Evolutionary conservation across 371 early-diverging fungal species (phyloP), one percentile per base, ranked within the genome.

Genomic region (Zancudomyces culisetae): DNA sequence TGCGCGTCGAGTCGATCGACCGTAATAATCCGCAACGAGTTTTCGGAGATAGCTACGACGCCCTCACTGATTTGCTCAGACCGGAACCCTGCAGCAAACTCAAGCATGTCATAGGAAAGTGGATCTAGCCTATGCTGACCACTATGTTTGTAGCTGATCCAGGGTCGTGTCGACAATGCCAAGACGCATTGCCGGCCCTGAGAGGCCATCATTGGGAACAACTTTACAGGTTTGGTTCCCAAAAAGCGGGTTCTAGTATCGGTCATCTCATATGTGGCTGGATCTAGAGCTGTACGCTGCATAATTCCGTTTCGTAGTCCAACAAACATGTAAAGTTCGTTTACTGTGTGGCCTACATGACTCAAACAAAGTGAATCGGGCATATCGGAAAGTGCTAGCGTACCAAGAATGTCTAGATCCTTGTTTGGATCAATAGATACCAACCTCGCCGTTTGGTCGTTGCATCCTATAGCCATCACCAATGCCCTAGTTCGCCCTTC

Each of bases 41-140:
- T 88, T 27, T 83, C 87, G 0, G 87, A 72, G 43, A 96, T 78
- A 2, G 87, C 85, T 0, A 90, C 92, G 12, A 95, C 72, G 28
- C 90, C 93, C 59, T 89, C 90, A 0, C 83, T 75, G 43, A 83
- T 85, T 60, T 85, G 88, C 50, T 89, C 90, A 18, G 88, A 87
- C n/a, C 71, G 68, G 55, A 97, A 89, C 6, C 77, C 74, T n/a
- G 85, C 73, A 20, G 85, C 95, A 57, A 70, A 83, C 64, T 85
- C 86, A 24, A 93, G 63, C 57, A 70, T 62, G 27, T 86, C 83
- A 56, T 86, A 87, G 48, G 79, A 75, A 39, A 80, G 61, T 4
- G 80, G 79, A 4, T 67, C 67, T 15, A 72, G 49, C 27, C 69
- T 76, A 21, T 64, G 62, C 35, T 88, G 71, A 0, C 76, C 75